Evolutionary conservation across 1,139 yeast species (phyloP).

Genomic region (Yamadazyma atlantica): DNA sequence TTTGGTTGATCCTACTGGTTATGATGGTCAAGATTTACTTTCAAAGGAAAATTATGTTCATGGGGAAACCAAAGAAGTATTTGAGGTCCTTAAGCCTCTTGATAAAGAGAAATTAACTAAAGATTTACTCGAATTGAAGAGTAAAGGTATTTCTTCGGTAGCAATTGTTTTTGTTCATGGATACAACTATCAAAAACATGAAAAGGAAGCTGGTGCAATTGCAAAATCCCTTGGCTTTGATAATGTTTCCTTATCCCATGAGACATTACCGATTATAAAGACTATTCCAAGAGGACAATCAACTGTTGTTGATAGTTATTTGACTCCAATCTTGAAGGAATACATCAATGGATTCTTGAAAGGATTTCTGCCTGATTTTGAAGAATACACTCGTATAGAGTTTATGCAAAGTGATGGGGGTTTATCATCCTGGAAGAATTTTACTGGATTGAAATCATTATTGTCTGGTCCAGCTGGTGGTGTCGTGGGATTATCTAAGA

Average conservation of each 20-base stretch:
- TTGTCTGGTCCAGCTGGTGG: constrained; percentile 64
- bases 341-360: constrained; percentile 60
- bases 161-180: constrained; percentile 73
- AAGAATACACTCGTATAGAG: constrained; percentile 29
- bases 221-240: constrained; percentile 61
- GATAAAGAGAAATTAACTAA: constrained; percentile 38
- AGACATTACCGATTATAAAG: constrained; percentile 73
- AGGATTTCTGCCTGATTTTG: constrained; percentile 54
- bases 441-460: constrained; percentile 51
- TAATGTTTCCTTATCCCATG: constrained; percentile 59
- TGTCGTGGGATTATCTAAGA: constrained; percentile 54
- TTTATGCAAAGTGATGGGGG: constrained; percentile 66
- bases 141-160: constrained; percentile 58
- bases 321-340: constrained; percentile 68
- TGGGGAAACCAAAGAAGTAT: constrained; percentile 66
- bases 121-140: constrained; percentile 42
- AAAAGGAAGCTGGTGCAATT: constrained; percentile 51
- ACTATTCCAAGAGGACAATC: constrained; percentile 71
- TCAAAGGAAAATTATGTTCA: constrained; percentile 21
- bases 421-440: constrained; percentile 45
- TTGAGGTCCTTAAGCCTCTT: constrained; percentile 53
- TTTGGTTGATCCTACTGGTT: constrained; percentile 55
- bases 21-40: constrained; percentile 19
- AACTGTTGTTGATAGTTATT: constrained; percentile 72
- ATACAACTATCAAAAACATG: constrained; percentile 69